Conservation (phyloP, 805 yeast genomes). For the Lipomyces starkeyi region DNA sequence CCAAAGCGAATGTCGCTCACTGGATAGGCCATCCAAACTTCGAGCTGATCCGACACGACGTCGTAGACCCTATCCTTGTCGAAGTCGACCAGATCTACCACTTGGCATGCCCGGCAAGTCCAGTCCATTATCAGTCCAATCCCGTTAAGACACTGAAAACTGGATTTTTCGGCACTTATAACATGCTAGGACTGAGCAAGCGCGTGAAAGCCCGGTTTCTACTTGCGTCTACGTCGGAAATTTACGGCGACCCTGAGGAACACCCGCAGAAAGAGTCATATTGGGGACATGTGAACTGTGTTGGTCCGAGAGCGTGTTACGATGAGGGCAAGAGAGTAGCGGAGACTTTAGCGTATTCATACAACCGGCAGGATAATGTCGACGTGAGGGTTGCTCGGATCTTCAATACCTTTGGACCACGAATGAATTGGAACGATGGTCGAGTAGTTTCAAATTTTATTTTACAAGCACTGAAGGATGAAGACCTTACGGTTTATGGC, state of each 20-base stretch:
- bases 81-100: slow-evolving; percentile 44
- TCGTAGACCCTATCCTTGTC: slow-evolving; percentile 42
- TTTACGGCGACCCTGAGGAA: slow-evolving; percentile 43
- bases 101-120: slow-evolving; percentile 43
- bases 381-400: slow-evolving; percentile 43
- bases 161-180: slow-evolving; percentile 43
- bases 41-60: slow-evolving; percentile 43
- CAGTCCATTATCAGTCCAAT: slow-evolving; percentile 43
- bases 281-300: slow-evolving; percentile 42
- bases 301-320: slow-evolving; percentile 43
- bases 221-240: slow-evolving; percentile 43
- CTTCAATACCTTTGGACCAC: slow-evolving; percentile 43
- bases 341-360: slow-evolving; percentile 42
- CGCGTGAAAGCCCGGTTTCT: slow-evolving; percentile 43
- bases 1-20: slow-evolving; percentile 41
- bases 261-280: slow-evolving; percentile 43
- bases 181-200: slow-evolving; percentile 43
- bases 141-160: slow-evolving; percentile 43
- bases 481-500: slow-evolving; percentile 41
- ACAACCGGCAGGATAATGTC: slow-evolving; percentile 40
- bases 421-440: slow-evolving; percentile 44
- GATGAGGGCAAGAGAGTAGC: slow-evolving; percentile 44
- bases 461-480: slow-evolving; percentile 41
- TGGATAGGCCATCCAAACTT: slow-evolving; percentile 44
- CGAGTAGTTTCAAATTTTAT: slow-evolving; percentile 43